These are phyloP conservation scores for Fonsecaea multimorphosa DNA, from an alignment of 2,329 filamentous ascomycete species.

Conservation along the genomic window DNA sequence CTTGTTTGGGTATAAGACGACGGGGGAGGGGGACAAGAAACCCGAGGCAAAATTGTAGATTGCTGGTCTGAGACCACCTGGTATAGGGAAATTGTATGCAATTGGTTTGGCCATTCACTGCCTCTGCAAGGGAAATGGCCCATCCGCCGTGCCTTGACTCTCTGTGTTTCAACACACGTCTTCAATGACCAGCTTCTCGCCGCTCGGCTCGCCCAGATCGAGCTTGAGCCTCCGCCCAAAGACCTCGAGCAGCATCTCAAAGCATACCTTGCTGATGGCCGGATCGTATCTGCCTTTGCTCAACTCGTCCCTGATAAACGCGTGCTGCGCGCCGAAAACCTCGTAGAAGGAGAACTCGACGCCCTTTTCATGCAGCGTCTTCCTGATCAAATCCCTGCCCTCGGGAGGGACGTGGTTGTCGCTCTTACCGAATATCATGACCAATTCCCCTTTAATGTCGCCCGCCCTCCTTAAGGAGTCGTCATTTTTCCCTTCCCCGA, in stretches of 20 bases:
- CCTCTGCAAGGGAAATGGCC: background rate
- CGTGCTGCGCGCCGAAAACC: constrained; percentile 91
- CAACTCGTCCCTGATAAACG: constrained; percentile 90
- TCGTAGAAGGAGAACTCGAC: constrained; percentile 83
- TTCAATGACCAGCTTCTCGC: constrained; percentile 67
- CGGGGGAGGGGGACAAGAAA: constrained; percentile 49
- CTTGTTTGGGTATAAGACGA: constrained; percentile 57
- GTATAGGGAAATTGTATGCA: background rate
- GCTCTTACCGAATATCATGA: constrained; percentile 90
- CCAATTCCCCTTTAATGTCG: constrained; percentile 77
- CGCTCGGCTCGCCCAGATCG: constrained; percentile 74
- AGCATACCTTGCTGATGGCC: constrained; percentile 83
- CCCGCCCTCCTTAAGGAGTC: constrained; percentile 65
- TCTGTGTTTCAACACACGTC: constrained; percentile 66
- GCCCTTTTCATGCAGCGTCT: constrained; percentile 77
- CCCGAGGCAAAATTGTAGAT: constrained; percentile 31
- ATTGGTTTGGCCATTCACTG: background rate
- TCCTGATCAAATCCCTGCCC: constrained; percentile 82
- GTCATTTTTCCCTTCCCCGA: constrained; percentile 72
- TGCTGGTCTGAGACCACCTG: background rate
- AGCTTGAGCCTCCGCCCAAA: constrained; percentile 79
- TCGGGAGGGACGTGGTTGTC: constrained; percentile 87
- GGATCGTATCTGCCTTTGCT: constrained; percentile 95
- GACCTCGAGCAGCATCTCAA: constrained; percentile 85
- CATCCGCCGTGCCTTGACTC: background rate